Percentiles rank a stretch among this genome's conserved stretches.
Conservation (phyloP, 768 basidiomycete species). For the Termitomyces sp. region DNA sequence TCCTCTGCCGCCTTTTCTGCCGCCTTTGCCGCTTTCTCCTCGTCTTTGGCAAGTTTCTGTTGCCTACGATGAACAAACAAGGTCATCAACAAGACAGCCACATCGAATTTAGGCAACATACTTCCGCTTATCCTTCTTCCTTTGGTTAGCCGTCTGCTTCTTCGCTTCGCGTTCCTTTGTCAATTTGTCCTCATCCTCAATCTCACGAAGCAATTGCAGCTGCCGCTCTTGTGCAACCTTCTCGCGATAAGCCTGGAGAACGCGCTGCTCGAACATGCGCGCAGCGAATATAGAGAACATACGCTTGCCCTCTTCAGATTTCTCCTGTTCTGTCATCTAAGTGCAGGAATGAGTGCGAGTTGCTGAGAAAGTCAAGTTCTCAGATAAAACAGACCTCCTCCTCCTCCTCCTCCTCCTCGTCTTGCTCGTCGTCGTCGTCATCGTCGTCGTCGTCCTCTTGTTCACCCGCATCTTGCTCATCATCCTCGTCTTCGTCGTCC, state of each 20-base stretch:
- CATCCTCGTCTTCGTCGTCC: conserved; percentile 54
- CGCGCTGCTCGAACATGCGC: conserved; percentile 98
- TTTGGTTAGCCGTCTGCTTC: conserved; percentile 95
- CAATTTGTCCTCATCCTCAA: conserved; percentile 91
- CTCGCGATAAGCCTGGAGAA: conserved; percentile 93
- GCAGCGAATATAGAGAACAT: conserved; percentile 99
- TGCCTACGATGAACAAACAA: conserved; percentile 43
- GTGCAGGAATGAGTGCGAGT: conserved; percentile 27
- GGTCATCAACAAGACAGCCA: conserved; percentile 1
- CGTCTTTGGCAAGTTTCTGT: conserved; percentile 91
- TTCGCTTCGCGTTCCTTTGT: conserved; percentile 87
- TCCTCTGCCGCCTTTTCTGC: conserved; percentile 88
- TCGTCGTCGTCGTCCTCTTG: conserved; percentile 59
- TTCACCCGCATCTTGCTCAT: conserved; percentile 55
- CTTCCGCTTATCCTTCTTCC: conserved; percentile 97
- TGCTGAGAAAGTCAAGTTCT: conserved; percentile 10
- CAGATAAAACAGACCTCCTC: conserved; percentile 25
- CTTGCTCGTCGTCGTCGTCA: conserved; percentile 64
- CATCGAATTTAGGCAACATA: conserved; percentile 27
- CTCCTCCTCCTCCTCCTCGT: conserved; percentile 38
- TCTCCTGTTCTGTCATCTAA: conserved; percentile 90
- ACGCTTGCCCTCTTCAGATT: conserved; percentile 97
- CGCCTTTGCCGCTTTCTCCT: conserved; percentile 77
- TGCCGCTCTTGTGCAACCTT: conserved; percentile 96
- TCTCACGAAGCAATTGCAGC: conserved; percentile 85